phyloP scores from a whole-genome alignment of 106 monocot genomes.

The Dendrobium officinale region DNA sequence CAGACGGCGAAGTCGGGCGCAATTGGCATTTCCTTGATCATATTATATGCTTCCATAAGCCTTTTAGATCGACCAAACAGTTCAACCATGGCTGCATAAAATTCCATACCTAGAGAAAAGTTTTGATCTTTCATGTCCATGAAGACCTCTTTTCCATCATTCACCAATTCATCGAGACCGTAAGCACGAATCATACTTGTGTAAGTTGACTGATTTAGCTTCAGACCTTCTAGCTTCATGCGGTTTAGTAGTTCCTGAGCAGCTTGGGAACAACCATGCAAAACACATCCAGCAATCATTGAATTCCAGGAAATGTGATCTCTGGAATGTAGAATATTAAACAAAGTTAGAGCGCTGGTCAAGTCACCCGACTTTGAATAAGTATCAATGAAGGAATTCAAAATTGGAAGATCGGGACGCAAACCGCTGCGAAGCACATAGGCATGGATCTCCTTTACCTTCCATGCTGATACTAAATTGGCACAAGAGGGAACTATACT shows the following conservation, averaged over 20 bases:
- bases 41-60: conserved; percentile 48
- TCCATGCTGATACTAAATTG: conserved; percentile 47
- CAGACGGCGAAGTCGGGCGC: conserved; percentile 53
- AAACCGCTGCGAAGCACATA: conserved; percentile 40
- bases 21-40: conserved; percentile 59
- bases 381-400: conserved; percentile 58
- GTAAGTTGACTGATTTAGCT: conserved; percentile 48
- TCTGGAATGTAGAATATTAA: conserved; percentile 23
- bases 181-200: conserved; percentile 40
- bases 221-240: conserved; percentile 45
- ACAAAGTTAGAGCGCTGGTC: conserved; percentile 38
- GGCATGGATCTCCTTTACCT: conserved; percentile 84
- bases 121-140: conserved; percentile 33
- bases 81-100: conserved; percentile 65
- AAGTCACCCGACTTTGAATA: conserved; percentile 72
- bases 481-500: conserved; percentile 65
- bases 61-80: conserved; percentile 64
- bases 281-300: conserved; percentile 50
- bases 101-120: conserved; percentile 30
- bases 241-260: conserved; percentile 37
- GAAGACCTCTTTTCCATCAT: conserved; percentile 59
- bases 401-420: conserved; percentile 30
- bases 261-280: conserved; percentile 41
- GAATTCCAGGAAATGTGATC: conserved; percentile 83
- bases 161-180: conserved; percentile 46